Conservation (phyloP, 2,329 filamentous ascomycete species). For the Dactylellina sp. region DNA sequence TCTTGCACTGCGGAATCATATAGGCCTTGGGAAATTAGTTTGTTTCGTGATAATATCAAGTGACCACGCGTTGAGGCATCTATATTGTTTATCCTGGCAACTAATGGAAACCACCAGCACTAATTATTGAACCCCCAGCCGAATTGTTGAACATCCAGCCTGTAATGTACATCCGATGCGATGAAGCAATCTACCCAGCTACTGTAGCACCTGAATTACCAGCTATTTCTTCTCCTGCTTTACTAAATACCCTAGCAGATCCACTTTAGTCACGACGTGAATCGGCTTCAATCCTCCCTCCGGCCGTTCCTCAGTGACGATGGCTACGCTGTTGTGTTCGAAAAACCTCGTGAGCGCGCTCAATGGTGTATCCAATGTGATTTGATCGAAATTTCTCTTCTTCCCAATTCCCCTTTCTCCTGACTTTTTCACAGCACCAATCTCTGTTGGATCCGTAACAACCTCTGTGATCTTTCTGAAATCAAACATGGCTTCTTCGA, state of each 20-base stretch:
- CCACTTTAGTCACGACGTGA: conserved; percentile 95
- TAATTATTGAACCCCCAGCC: neutral
- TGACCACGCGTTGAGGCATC: too few relatives aligned
- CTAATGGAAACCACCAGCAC: too few relatives aligned
- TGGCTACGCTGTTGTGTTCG: conserved; percentile 96
- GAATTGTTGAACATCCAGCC: conserved; percentile 48
- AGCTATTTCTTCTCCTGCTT: conserved; percentile 68
- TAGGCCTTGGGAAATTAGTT: too few relatives aligned
- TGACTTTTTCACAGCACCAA: conserved; percentile 64
- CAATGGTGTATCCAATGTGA: conserved; percentile 89
- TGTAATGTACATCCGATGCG: neutral
- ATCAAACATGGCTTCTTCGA: conserved; percentile 95
- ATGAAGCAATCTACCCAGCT: conserved; percentile 5
- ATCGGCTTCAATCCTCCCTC: conserved; percentile 78
- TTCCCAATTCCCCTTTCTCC: conserved; percentile 61
- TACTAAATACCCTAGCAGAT: conserved; percentile 91
- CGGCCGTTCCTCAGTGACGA: conserved; percentile 82
- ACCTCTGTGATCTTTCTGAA: conserved; percentile 89
- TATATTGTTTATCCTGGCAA: too few relatives aligned
- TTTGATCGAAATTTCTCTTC: conserved; percentile 86
- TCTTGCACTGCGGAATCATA: too few relatives aligned
- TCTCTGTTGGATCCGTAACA: conserved; percentile 83
- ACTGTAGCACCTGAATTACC: neutral
- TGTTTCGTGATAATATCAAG: too few relatives aligned
- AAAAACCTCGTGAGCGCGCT: conserved; percentile 89